These are phyloP conservation scores for Verticillium nonalfalfae DNA, from an alignment of 2,329 filamentous ascomycete species.

Conservation along the genomic window DNA sequence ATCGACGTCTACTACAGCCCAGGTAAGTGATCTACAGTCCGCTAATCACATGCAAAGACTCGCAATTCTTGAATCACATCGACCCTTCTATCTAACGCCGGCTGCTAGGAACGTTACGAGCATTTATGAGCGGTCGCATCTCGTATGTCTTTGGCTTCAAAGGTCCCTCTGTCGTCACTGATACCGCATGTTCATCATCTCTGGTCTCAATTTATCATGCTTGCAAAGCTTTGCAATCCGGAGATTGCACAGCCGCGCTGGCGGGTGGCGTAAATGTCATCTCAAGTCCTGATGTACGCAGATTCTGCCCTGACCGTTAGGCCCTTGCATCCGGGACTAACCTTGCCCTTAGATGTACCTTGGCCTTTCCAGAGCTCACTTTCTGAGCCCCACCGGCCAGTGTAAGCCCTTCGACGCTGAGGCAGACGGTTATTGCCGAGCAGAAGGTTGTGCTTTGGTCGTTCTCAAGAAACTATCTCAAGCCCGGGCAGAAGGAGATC, in stretches of 20 bases:
- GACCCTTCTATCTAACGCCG: not conserved
- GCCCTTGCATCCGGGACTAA: no score
- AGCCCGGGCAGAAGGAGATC: conserved; percentile 40
- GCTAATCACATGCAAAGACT: not conserved
- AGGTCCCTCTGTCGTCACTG: conserved; percentile 24
- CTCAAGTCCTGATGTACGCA: not conserved
- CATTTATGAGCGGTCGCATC: conserved; percentile 23
- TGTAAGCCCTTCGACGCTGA: conserved; percentile 24
- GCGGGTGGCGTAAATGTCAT: conserved; percentile 34
- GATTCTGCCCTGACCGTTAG: no score
- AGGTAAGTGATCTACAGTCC: conserved; percentile 2
- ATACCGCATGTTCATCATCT: conserved; percentile 30
- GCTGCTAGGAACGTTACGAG: conserved; percentile 22
- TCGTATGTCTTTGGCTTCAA: conserved; percentile 27
- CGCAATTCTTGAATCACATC: no score
- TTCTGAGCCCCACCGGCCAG: conserved; percentile 21
- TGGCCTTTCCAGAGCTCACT: conserved; percentile 15
- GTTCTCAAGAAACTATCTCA: conserved; percentile 39
- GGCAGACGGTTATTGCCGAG: conserved; percentile 42
- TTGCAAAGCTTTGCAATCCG: conserved; percentile 19
- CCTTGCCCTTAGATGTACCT: conserved; percentile 5
- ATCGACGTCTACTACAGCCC: no score
- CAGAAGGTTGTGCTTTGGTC: conserved; percentile 37
- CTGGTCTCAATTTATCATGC: conserved; percentile 26
- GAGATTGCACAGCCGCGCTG: conserved; percentile 24